Evolutionary conservation across 2,329 filamentous ascomycete genomes (phyloP), one percentile per base, ranked within the genome.

Genomic region (Samsoniella hepiali): DNA sequence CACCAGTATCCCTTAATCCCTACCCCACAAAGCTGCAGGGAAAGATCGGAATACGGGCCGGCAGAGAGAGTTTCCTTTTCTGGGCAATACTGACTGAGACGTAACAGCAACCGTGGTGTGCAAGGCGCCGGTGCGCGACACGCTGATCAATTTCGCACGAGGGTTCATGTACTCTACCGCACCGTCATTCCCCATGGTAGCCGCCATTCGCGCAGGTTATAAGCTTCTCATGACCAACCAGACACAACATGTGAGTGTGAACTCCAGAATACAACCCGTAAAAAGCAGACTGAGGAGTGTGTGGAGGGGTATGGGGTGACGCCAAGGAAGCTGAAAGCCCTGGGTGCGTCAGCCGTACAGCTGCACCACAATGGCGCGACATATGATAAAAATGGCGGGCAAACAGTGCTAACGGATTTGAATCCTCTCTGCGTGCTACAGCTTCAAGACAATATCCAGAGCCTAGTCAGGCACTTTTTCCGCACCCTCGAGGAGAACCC

Each of bases 401-500:
- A 49, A 17, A 11, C 50, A 29, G n/a, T 40, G 17, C 62, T 57
- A 13, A 55, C 56, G 7, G 34, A 6, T 22, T 22, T 22, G 22
- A 22, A 5, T 17, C 51, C 45, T 36, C 53, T 34, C 15, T 34
- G 31, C 31, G 50, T 40, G 2, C 7, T 49, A 27, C 51, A 69
- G 67, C 55, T 51, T 38, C 67, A 66, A 58, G 61, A 67, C 3
- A 64, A 61, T 27, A 64, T 70, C 29, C 73, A 74, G 59, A 40
- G 68, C 17, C 62, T 69, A 10, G 69, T 70, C n/a, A 67, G 64
- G 58, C 63, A 68, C 53, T 76, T 74, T 56, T 71, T 70, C 57
- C 54, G 70, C 15, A 62, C 60, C 0, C 55, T 76, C 9, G 70
- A 68, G 1, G 22, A 57, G 7, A 60, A 74, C 34, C 60, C 68